Conservation (phyloP, 768 basidiomycete species). For the Calocera viscosa region DNA sequence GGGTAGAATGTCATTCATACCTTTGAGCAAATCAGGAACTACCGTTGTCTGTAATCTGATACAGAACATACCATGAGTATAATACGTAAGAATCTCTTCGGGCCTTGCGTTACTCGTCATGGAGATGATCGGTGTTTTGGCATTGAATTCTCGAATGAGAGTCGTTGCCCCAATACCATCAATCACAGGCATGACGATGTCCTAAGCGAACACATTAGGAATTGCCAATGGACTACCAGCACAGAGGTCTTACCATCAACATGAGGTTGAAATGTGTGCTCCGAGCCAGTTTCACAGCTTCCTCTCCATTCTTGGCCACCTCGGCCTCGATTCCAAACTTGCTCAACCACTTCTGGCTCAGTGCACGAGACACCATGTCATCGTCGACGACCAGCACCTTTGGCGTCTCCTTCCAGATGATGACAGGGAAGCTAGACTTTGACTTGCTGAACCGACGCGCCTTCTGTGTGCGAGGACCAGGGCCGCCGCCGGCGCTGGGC, state of each 20-base stretch:
- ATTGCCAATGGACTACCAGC: neutral
- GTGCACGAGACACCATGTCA: slow-evolving; percentile 76
- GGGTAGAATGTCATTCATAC: slow-evolving; percentile 94
- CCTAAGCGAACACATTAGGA: slow-evolving; percentile 34
- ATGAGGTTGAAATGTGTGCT: slow-evolving; percentile 91
- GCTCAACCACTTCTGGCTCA: slow-evolving; percentile 87
- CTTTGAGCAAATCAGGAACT: slow-evolving; percentile 24
- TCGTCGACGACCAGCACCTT: slow-evolving; percentile 89
- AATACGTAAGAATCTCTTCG: slow-evolving; percentile 84
- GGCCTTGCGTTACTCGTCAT: slow-evolving; percentile 96
- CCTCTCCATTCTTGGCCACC: slow-evolving; percentile 84
- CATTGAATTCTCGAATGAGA: slow-evolving; percentile 87
- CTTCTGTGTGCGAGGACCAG: neutral
- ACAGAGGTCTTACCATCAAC: slow-evolving; percentile 80
- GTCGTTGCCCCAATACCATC: slow-evolving; percentile 85
- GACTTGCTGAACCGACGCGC: slow-evolving; percentile 4
- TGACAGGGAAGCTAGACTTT: slow-evolving; percentile 6
- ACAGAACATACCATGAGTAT: slow-evolving; percentile 45
- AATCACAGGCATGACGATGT: slow-evolving; percentile 84
- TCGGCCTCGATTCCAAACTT: slow-evolving; percentile 92
- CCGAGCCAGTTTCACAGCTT: slow-evolving; percentile 94
- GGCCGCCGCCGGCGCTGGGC: neutral
- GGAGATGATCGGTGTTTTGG: slow-evolving; percentile 91
- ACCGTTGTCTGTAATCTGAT: neutral
- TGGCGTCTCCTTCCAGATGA: slow-evolving; percentile 35